Conservation (phyloP, 192 early-diverging fungal genomes). For the Backusella parvicylindrica region DNA sequence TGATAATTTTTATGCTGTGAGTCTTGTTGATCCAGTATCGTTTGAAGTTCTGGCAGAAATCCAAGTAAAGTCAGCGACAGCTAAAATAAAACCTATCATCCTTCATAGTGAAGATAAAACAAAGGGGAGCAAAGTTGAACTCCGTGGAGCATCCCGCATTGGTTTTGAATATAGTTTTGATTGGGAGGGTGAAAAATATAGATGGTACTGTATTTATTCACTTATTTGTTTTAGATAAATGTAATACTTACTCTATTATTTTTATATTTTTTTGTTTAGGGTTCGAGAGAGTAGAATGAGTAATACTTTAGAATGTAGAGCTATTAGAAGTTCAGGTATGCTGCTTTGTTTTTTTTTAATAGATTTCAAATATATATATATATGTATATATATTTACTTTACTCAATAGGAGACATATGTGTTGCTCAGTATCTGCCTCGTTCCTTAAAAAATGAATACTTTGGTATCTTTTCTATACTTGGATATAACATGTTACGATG, state of each 20-base stretch:
- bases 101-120: slow-evolving; percentile 6
- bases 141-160: slow-evolving; percentile 11
- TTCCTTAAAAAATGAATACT: slow-evolving; percentile 14
- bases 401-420: slow-evolving; percentile 13
- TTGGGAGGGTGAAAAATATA: slow-evolving; percentile 19
- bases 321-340: slow-evolving; percentile 5
- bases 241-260: neutral
- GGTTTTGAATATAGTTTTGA: slow-evolving; percentile 22
- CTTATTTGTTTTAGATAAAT: neutral
- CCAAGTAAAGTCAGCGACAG: slow-evolving; percentile 8
- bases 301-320: slow-evolving; percentile 13
- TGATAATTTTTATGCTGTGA: slow-evolving; percentile 16
- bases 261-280: neutral
- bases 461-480: slow-evolving; percentile 21
- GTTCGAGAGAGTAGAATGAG: slow-evolving; percentile 17
- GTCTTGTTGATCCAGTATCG: slow-evolving; percentile 19
- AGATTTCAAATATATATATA: neutral
- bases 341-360: neutral
- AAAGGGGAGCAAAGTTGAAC: neutral
- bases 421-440: slow-evolving; percentile 19
- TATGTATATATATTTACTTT: neutral
- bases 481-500: slow-evolving; percentile 14
- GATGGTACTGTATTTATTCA: slow-evolving; percentile 17
- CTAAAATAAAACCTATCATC: slow-evolving; percentile 10
- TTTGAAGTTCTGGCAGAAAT: slow-evolving; percentile 17